Conservation (phyloP, 352 stramenopile species). For the Stramenopiles sp. region DNA sequence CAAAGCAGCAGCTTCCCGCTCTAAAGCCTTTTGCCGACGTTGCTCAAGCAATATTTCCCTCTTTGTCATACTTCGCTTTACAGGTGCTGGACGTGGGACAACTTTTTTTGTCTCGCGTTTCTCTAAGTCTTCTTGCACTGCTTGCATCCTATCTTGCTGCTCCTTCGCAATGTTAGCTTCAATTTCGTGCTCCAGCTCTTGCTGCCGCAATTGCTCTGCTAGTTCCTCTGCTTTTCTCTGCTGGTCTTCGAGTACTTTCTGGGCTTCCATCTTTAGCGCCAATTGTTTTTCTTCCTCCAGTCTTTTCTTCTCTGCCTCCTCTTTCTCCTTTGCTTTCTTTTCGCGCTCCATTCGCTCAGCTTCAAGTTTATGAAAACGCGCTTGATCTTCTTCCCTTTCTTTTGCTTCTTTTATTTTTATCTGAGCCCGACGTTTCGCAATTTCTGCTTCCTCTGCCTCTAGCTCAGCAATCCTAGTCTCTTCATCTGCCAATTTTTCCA, state of each 20-base stretch:
- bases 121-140: neutral
- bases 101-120: neutral
- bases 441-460: neutral
- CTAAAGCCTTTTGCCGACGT: neutral
- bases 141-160: neutral
- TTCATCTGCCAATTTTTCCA: conserved; percentile 1
- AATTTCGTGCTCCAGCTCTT: neutral
- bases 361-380: no score
- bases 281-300: neutral
- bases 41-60: neutral
- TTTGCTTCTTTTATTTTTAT: neutral
- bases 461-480: neutral
- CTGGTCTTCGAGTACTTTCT: neutral
- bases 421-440: neutral
- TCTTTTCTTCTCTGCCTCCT: neutral
- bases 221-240: neutral
- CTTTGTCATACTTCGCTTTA: neutral
- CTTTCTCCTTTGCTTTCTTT: neutral
- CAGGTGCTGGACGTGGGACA: neutral
- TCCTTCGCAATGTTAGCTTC: neutral
- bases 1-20: neutral
- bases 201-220: neutral
- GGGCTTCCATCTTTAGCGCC: neutral
- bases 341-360: neutral
- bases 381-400: neutral